Conservation (phyloP, 108 stramenopile genomes). For the Nitzschia inconspicua region DNA sequence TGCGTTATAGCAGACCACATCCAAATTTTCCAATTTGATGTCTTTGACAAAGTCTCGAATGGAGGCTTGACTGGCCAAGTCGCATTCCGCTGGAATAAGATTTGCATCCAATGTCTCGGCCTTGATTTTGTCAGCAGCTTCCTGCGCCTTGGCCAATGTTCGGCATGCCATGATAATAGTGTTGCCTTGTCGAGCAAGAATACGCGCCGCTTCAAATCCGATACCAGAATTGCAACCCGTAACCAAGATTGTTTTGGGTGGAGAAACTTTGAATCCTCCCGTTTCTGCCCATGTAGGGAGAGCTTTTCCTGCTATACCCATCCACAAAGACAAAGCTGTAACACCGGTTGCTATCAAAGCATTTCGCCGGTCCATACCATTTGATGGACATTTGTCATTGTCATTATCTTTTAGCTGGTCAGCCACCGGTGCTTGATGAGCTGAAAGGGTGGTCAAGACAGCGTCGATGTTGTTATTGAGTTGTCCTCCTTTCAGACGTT, state of each 20-base stretch:
- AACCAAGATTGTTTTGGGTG: constrained; percentile 34
- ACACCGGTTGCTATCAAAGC: constrained; percentile 5
- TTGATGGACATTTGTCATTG: too few relatives aligned
- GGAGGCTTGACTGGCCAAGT: constrained; percentile 63
- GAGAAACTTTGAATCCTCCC: neutral
- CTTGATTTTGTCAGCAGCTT: constrained; percentile 34
- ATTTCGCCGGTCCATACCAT: neutral
- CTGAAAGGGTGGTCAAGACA: too few relatives aligned
- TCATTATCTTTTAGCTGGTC: too few relatives aligned
- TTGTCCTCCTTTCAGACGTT: too few relatives aligned
- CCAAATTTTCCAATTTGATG: constrained; percentile 30
- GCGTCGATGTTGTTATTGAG: too few relatives aligned
- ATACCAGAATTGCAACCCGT: constrained; percentile 75
- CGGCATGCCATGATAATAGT: constrained; percentile 69
- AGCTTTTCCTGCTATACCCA: neutral
- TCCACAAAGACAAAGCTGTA: constrained; percentile 1
- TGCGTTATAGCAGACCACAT: constrained; percentile 83
- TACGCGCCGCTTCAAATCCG: constrained; percentile 73
- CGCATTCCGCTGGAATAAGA: constrained; percentile 73
- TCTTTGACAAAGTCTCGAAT: constrained; percentile 49
- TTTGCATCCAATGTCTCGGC: constrained; percentile 19
- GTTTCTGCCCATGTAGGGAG: neutral
- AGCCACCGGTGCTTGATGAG: too few relatives aligned
- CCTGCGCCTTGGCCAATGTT: constrained; percentile 59
- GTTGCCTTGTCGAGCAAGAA: constrained; percentile 55